Conservation (phyloP, 352 stramenopile genomes). For the Pythium periplocum region DNA sequence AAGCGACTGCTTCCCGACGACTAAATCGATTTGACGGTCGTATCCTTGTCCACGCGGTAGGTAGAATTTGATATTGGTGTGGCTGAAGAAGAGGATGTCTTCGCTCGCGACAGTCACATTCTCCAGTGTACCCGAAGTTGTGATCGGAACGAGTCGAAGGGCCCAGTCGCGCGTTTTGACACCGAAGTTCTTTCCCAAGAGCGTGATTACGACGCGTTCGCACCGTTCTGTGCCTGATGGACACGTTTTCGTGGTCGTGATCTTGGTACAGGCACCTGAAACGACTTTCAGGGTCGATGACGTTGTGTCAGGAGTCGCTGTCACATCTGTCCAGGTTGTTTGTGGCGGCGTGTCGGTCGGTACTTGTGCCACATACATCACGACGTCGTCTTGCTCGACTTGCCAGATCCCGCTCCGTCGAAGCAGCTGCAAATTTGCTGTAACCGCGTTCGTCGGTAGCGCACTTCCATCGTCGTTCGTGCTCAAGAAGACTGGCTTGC, state of each 20-base stretch:
- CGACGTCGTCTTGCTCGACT: constrained; percentile 16
- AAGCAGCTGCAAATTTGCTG: constrained; percentile 24
- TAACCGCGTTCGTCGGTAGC: not conserved
- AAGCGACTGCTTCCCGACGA: constrained; percentile 20
- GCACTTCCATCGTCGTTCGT: constrained; percentile 9
- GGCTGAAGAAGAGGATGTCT: constrained; percentile 52
- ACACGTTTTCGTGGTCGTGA: constrained; percentile 19
- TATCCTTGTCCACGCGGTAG: constrained; percentile 41
- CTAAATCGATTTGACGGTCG: constrained; percentile 32
- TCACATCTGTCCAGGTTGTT: constrained; percentile 29
- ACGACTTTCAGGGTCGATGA: constrained; percentile 27
- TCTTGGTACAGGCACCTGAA: constrained; percentile 27
- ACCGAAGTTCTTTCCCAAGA: constrained; percentile 53
- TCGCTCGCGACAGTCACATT: constrained; percentile 24
- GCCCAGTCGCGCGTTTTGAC: constrained; percentile 30
- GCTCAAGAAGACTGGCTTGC: constrained; percentile 34
- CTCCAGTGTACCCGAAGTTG: constrained; percentile 15
- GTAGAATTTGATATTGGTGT: constrained; percentile 53
- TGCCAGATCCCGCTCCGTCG: constrained; percentile 30
- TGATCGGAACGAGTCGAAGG: constrained; percentile 25
- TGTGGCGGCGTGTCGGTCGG: constrained; percentile 24
- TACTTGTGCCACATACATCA: constrained; percentile 17
- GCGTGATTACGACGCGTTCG: constrained; percentile 35
- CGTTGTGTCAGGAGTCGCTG: constrained; percentile 6
- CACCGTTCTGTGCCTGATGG: constrained; percentile 35